Evolutionary conservation across 202 grass and related monocot genomes (phyloP), one percentile per base, ranked within the genome.

Genomic region (Setaria italica): DNA sequence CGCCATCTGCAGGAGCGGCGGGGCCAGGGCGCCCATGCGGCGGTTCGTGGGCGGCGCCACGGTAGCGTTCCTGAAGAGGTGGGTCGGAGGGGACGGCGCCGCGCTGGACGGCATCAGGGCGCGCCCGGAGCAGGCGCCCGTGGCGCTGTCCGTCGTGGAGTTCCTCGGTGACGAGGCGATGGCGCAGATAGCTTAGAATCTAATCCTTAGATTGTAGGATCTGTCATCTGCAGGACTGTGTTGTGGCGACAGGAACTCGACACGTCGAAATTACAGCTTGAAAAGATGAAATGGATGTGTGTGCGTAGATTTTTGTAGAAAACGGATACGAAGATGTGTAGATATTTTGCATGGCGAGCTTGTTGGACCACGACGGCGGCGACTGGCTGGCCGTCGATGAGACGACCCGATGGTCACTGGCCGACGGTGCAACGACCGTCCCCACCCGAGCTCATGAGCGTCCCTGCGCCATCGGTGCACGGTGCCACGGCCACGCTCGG

Each of bases 21-120:
- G 37, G n/a, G 81, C 84, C n/a, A 87, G 92, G 81, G 84, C 49
- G 53, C 93, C 93, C 60, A 95, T 98, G 95, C 80, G 95, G 58
- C 33, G 81, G 13, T 98, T 98, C 67, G 89, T 93, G 6, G 95
- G 80, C 45, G 95, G 95, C 45, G 83, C 86, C 58, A 90, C 91
- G 69, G 89, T 95, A 4, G 92, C 95, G 60, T 98, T 98, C 81
- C 73, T 95, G 33, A 80, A 84, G 29, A 87, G 72, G 60, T 92
- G 85, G 85, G 77, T 89, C 50, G 45, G 63, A 62, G 21, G 76
- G 59, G 19, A 81, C n/a, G 89, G 39, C 70, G 79, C 49, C 0
- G 74, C 41, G 33, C 14, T 98, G 80, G 80, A 78, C 8, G 84
- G 71, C 33, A 67, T 98, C 58, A 92, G 85, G 65, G 78, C 87